These are phyloP conservation scores for Calvatia gigantea DNA, from an alignment of 768 basidiomycete species.

Conservation along the genomic window DNA sequence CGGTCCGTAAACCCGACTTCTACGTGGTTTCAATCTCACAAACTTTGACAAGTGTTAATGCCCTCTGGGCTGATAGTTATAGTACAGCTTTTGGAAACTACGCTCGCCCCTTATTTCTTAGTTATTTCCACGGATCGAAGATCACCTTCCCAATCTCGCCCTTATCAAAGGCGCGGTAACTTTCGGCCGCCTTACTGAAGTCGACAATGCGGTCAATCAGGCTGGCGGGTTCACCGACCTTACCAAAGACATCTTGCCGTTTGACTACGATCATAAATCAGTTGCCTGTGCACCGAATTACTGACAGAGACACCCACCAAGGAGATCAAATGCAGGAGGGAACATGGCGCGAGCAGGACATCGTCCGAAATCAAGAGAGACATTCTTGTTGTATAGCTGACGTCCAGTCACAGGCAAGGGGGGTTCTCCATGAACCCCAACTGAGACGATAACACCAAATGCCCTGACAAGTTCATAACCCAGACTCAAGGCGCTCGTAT, in stretches of 20 bases:
- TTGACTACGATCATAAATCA: conserved; percentile 34
- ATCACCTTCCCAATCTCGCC: conserved; percentile 72
- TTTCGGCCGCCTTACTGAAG: conserved; percentile 51
- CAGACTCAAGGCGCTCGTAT: conserved; percentile 56
- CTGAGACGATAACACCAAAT: conserved; percentile 72
- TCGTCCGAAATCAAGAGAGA: conserved; percentile 77
- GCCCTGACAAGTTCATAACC: conserved; percentile 71
- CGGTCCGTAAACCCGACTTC: too few species aligned
- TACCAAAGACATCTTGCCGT: conserved; percentile 71
- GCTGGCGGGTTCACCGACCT: conserved; percentile 56
- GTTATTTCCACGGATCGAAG: conserved; percentile 68
- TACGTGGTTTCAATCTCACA: too few species aligned
- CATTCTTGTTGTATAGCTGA: conserved; percentile 72
- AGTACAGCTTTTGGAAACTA: neutral
- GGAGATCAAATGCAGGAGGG: conserved; percentile 62
- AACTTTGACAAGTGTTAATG: too few species aligned
- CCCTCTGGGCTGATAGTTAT: too few species aligned
- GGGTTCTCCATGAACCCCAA: conserved; percentile 63
- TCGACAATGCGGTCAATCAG: conserved; percentile 68
- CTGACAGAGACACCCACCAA: conserved; percentile 32
- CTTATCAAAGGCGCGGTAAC: conserved; percentile 68
- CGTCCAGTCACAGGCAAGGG: conserved; percentile 53
- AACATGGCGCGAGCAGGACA: conserved; percentile 81
- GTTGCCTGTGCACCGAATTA: neutral
- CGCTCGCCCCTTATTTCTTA: neutral